These are phyloP conservation scores for Colletotrichum costaricense DNA, from an alignment of 2,329 filamentous ascomycete genomes.

Conservation along the genomic window DNA sequence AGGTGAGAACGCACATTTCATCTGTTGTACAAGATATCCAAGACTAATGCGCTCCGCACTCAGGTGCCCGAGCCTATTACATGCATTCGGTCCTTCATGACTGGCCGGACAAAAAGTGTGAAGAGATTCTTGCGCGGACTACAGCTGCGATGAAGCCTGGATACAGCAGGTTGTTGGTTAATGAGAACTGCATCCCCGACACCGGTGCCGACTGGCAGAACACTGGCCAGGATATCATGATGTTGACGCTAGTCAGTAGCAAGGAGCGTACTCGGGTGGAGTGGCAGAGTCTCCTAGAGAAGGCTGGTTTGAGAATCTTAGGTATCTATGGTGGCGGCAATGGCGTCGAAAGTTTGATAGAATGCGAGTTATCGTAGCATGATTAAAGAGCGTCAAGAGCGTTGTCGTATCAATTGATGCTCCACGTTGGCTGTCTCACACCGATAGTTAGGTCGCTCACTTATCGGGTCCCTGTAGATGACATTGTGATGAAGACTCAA, in stretches of 20 bases:
- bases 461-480: not conserved
- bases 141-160: conserved; percentile 47
- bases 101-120: conserved; percentile 46
- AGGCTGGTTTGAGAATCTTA: conserved; percentile 44
- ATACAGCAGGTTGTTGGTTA: conserved; percentile 47
- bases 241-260: conserved; percentile 47
- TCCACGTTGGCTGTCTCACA: no score
- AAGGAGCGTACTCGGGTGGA: conserved; percentile 49
- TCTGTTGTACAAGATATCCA: not conserved
- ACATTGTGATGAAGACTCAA: not conserved
- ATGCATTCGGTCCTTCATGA: conserved; percentile 42
- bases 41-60: not conserved
- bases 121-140: conserved; percentile 45
- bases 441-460: no score
- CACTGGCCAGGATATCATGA: conserved; percentile 51
- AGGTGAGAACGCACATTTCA: conserved; percentile 36
- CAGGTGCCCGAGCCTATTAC: conserved; percentile 36
- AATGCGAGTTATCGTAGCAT: not conserved
- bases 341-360: not conserved
- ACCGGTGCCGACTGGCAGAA: conserved; percentile 49
- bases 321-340: conserved; percentile 19
- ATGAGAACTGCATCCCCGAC: conserved; percentile 46
- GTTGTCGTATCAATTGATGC: no score
- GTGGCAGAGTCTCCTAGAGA: conserved; percentile 47
- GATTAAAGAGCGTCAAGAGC: no score